Evolutionary conservation across 129 eudicot genomes (phyloP).

Genomic region (Gnaphalium uliginosum): DNA sequence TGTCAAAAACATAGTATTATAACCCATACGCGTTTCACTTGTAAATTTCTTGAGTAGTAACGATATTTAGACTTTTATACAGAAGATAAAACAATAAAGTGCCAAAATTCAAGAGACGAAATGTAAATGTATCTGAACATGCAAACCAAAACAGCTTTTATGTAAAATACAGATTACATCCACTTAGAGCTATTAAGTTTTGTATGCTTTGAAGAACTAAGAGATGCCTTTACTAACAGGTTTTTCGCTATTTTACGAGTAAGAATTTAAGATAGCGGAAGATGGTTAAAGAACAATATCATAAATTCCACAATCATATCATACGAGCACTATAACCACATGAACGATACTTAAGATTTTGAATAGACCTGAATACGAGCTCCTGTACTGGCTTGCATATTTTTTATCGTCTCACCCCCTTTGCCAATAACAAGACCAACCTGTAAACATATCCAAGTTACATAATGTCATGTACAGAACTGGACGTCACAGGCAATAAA

Average conservation of each 20-base stretch:
- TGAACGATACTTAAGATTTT: constrained; percentile 49
- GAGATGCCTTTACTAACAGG: background rate
- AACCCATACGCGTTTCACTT: background rate
- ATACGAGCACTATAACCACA: constrained; percentile 41
- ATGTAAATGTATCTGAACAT: background rate
- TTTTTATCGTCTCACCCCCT: constrained; percentile 95
- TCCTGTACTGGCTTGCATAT: constrained; percentile 78
- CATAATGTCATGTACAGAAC: constrained; percentile 15
- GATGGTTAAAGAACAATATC: constrained; percentile 18
- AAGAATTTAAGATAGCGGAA: background rate
- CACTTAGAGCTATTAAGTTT: background rate
- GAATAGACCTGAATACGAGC: constrained; percentile 94
- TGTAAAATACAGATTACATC: background rate
- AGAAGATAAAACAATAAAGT: background rate
- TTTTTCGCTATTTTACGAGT: background rate
- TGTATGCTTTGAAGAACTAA: background rate
- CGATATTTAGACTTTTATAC: background rate
- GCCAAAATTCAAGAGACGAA: background rate
- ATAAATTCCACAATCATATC: constrained; percentile 64
- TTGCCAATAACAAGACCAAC: constrained; percentile 98
- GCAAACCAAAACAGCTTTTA: constrained; percentile 16
- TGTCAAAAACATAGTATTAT: background rate
- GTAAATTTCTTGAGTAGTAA: background rate
- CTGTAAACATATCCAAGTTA: constrained; percentile 40
- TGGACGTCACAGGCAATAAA: background rate